phyloP scores from a whole-genome alignment of 768 basidiomycete species.

The Suillus cothurnatus region DNA sequence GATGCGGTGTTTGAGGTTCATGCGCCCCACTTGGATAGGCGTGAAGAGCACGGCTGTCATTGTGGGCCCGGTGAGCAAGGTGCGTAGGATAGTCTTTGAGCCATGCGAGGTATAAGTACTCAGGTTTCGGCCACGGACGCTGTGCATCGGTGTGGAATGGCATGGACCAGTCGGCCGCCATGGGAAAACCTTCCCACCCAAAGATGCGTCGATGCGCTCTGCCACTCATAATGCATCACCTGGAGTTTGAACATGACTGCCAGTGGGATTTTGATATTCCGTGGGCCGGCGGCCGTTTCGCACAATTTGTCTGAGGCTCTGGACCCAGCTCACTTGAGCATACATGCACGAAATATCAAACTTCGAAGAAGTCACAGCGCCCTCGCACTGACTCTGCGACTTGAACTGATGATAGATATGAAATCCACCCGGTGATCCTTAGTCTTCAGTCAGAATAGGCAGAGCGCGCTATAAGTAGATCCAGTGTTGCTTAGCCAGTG shows the following conservation, averaged over 20 bases:
- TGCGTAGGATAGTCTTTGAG: background rate
- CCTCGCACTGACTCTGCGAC: no score
- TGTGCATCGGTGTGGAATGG: background rate
- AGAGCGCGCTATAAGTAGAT: no score
- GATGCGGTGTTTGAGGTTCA: slow-evolving; percentile 36
- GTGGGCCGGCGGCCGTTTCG: background rate
- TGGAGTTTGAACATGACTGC: background rate
- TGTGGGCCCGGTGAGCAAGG: background rate
- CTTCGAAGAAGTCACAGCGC: background rate
- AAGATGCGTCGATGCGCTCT: background rate
- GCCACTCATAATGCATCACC: background rate
- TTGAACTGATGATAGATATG: no score
- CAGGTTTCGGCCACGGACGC: background rate
- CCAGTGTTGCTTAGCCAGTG: no score
- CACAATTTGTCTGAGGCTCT: background rate
- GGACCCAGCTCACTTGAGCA: background rate
- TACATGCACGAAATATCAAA: background rate
- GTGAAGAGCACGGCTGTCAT: slow-evolving; percentile 27
- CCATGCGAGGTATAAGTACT: background rate
- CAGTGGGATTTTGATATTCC: background rate
- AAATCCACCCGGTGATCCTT: no score
- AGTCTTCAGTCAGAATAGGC: no score
- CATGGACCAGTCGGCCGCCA: background rate
- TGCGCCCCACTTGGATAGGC: slow-evolving; percentile 32
- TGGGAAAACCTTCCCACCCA: background rate